Evolutionary conservation across 2,329 filamentous ascomycete genomes (phyloP).

Genomic region (Trichophyton rubrum): DNA sequence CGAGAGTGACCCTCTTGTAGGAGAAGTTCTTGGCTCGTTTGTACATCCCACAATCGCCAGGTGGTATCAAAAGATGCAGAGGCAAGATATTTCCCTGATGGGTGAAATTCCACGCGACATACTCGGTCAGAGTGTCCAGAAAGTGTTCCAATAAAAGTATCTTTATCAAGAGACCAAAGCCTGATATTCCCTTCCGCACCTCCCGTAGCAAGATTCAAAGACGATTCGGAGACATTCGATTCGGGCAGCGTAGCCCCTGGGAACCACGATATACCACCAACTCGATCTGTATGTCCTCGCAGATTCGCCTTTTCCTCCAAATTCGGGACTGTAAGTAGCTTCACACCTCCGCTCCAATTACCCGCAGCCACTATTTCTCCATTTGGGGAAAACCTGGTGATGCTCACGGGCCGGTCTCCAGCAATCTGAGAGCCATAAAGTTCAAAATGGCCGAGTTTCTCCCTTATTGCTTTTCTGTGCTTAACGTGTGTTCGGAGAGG

Average conservation of each 20-base stretch:
- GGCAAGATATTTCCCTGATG: conserved; percentile 76
- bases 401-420: conserved; percentile 79
- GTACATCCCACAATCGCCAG: conserved; percentile 92
- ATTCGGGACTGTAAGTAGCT: conserved; percentile 70
- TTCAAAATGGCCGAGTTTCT: conserved; percentile 68
- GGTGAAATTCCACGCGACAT: conserved; percentile 87
- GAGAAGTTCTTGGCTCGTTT: conserved; percentile 68
- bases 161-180: conserved; percentile 77
- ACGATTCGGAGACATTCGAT: conserved; percentile 56
- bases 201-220: conserved; percentile 78
- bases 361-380: conserved; percentile 75
- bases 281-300: conserved; percentile 74
- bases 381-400: conserved; percentile 79
- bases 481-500: conserved; percentile 82
- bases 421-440: conserved; percentile 88
- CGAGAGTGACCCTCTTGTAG: conserved; percentile 90
- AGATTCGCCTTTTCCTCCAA: conserved; percentile 63
- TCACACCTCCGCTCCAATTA: conserved; percentile 85
- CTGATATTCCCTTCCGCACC: conserved; percentile 80
- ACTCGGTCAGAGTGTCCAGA: conserved; percentile 77
- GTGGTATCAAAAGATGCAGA: conserved; percentile 94
- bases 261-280: conserved; percentile 83
- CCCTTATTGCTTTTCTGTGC: conserved; percentile 79
- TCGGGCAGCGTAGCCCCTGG: conserved; percentile 65
- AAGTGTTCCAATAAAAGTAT: conserved; percentile 71